phyloP scores from a whole-genome alignment of 257 asterid genomes.

The Solanum sitiens region DNA sequence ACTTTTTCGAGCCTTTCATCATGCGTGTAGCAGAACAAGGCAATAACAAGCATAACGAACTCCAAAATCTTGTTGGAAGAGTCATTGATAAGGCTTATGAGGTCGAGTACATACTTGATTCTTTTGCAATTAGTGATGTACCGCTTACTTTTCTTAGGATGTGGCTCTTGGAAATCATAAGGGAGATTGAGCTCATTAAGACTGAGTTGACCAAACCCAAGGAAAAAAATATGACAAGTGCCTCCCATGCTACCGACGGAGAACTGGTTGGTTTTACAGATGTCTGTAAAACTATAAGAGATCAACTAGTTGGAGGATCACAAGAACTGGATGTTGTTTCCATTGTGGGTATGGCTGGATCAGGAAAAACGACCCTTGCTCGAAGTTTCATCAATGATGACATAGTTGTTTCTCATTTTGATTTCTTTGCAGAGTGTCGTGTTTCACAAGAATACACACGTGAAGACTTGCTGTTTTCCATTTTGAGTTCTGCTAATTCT shows the following conservation, averaged over 20 bases:
- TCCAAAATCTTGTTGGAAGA: background rate
- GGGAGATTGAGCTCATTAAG: background rate
- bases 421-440: background rate
- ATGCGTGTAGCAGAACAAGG: background rate
- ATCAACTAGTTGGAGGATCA: background rate
- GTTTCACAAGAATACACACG: background rate
- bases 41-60: background rate
- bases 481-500: background rate
- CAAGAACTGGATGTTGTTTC: background rate
- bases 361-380: constrained; percentile 5
- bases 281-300: background rate
- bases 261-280: background rate
- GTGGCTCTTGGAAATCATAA: background rate
- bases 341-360: constrained; percentile 12
- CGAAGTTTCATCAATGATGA: background rate
- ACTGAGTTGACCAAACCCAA: background rate
- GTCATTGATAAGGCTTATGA: background rate
- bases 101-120: background rate
- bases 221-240: background rate
- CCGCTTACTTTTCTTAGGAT: background rate
- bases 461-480: background rate
- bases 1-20: background rate
- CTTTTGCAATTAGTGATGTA: background rate
- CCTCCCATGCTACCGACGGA: background rate
- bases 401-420: background rate